Evolutionary conservation across 129 eudicot species (phyloP).

Genomic region (Heracleum sosnowskyi): DNA sequence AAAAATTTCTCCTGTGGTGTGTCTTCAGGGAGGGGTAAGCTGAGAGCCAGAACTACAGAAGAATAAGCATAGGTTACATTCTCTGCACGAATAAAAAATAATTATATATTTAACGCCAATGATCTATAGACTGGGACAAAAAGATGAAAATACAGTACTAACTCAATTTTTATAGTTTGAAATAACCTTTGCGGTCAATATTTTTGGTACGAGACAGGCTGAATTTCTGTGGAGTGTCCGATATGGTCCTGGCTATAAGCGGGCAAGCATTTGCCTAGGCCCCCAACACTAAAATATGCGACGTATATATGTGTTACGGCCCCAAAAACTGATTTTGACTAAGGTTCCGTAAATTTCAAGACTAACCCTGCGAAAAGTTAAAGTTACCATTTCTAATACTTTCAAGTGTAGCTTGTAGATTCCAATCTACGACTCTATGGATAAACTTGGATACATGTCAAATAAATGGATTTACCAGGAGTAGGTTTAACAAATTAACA

Average conservation of each 20-base stretch:
- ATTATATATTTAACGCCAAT: not conserved
- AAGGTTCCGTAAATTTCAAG: too few species aligned
- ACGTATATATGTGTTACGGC: too few species aligned
- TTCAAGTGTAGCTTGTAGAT: not conserved
- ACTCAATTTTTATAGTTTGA: not conserved
- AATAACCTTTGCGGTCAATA: too few species aligned
- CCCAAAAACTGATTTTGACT: too few species aligned
- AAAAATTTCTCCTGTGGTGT: not conserved
- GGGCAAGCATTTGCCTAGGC: too few species aligned
- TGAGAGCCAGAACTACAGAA: not conserved
- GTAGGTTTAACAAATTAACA: not conserved
- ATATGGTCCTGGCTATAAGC: too few species aligned
- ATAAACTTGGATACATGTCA: not conserved
- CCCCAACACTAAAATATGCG: too few species aligned
- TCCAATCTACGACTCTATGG: not conserved
- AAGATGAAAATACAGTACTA: not conserved
- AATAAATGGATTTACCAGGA: not conserved
- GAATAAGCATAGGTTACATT: not conserved
- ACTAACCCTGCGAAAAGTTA: too few species aligned
- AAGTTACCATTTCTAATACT: too few species aligned
- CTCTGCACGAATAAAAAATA: not conserved
- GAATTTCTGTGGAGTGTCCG: too few species aligned
- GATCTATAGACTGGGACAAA: not conserved
- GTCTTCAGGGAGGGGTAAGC: not conserved
- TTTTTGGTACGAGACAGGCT: not conserved